A percentile compares a stretch with the other conserved stretches of the same genome.
phyloP scores from a whole-genome alignment of 257 asterid genomes.

The Ehretia macrophylla region DNA sequence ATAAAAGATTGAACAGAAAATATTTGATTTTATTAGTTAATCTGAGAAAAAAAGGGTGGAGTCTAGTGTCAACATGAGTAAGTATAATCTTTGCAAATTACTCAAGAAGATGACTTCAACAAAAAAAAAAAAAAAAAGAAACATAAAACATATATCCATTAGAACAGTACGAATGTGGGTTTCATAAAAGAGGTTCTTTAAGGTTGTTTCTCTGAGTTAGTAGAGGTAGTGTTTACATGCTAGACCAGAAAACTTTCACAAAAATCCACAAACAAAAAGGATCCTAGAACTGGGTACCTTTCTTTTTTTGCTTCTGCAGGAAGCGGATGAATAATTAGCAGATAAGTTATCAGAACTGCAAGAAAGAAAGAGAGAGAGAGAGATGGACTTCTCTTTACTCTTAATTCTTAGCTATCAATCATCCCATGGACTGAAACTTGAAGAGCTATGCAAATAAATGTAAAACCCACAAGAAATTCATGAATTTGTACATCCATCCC shows the following conservation, averaged over 20 bases:
- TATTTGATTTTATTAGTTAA: too few relatives aligned
- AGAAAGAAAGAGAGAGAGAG: constrained; percentile 1
- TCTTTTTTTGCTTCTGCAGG: constrained; percentile 15
- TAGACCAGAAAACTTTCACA: constrained; percentile 10
- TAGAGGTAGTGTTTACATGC: constrained; percentile 10
- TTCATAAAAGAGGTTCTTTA: constrained; percentile 6
- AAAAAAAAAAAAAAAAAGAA: too few relatives aligned
- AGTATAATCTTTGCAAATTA: too few relatives aligned
- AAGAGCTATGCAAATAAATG: too few relatives aligned
- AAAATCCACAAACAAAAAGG: constrained; percentile 4
- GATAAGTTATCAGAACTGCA: constrained; percentile 27
- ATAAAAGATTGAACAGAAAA: too few relatives aligned
- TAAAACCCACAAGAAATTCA: constrained; percentile 25
- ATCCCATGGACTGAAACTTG: background rate
- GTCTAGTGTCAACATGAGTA: too few relatives aligned
- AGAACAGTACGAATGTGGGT: constrained; percentile 2
- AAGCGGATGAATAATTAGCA: constrained; percentile 23
- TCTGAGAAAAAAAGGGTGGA: too few relatives aligned
- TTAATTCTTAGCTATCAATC: background rate
- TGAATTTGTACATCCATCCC: constrained; percentile 26
- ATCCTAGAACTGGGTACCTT: background rate
- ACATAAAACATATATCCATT: background rate
- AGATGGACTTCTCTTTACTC: constrained; percentile 2
- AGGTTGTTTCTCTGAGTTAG: constrained; percentile 11
- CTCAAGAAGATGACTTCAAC: too few relatives aligned